Conservation (phyloP, 2,329 filamentous ascomycete genomes). For the Xylaria sp. region DNA sequence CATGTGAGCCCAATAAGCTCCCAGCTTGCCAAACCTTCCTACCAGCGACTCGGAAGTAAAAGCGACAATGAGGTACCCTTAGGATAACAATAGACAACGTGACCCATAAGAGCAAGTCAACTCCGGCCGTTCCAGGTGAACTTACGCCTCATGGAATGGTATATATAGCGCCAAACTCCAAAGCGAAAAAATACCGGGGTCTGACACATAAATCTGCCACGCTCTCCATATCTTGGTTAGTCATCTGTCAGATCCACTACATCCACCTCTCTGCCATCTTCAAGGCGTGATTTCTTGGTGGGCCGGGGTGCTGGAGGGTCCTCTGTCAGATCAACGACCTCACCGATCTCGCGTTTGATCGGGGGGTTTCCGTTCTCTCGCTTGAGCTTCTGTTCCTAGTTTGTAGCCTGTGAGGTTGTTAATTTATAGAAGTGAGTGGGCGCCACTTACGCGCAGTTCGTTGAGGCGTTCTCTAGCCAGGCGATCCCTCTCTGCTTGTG, state of each 20-base stretch:
- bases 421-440: not conserved
- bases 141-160: conserved; percentile 4
- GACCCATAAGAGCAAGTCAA: not conserved
- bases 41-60: not conserved
- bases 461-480: conserved; percentile 49
- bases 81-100: not conserved
- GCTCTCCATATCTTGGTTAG: conserved; percentile 17
- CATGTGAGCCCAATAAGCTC: not conserved
- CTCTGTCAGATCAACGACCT: conserved; percentile 46
- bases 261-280: conserved; percentile 33
- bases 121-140: not conserved
- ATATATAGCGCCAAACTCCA: conserved; percentile 21
- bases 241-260: conserved; percentile 45
- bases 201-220: not conserved
- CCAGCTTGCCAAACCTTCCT: not conserved
- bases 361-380: conserved; percentile 11
- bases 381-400: conserved; percentile 39
- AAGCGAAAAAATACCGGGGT: not conserved
- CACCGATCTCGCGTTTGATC: conserved; percentile 47
- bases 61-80: not conserved
- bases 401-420: conserved; percentile 3
- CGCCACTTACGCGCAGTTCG: conserved; percentile 45
- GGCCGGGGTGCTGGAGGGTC: conserved; percentile 27
- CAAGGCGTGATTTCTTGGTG: conserved; percentile 35
- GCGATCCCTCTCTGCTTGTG: conserved; percentile 44